Conservation (phyloP, 345 rosid genomes). For the Durio zibethinus region DNA sequence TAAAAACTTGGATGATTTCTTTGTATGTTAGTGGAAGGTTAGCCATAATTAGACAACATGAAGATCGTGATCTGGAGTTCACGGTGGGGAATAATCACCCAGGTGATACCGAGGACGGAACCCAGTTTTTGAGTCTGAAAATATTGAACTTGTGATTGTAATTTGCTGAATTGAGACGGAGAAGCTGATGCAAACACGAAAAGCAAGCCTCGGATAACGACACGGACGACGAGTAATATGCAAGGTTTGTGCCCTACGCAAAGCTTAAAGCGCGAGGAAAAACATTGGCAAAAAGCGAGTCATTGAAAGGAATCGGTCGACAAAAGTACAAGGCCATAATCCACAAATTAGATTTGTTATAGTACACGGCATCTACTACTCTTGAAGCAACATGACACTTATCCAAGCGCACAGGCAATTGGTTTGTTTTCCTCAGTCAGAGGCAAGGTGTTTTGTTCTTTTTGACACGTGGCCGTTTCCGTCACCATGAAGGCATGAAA, state of each 20-base stretch:
- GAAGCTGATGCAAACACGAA: not conserved
- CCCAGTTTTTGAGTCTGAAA: slow-evolving; percentile 63
- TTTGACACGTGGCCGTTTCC: slow-evolving; percentile 26
- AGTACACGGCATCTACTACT: not conserved
- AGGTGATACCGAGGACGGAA: not conserved
- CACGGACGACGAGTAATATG: not conserved
- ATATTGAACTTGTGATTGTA: slow-evolving; percentile 17
- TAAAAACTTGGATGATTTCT: not conserved
- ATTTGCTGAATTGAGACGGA: not conserved
- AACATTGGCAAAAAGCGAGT: not conserved
- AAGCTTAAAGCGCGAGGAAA: not conserved
- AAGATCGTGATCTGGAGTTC: not conserved
- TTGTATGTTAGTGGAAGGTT: not conserved
- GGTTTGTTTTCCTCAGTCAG: slow-evolving; percentile 40
- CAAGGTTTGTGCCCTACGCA: not conserved
- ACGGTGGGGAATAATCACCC: not conserved
- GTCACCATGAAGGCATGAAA: slow-evolving; percentile 13
- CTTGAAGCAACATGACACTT: slow-evolving; percentile 31
- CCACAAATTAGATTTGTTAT: slow-evolving; percentile 3
- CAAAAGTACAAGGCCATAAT: not conserved
- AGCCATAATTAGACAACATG: not conserved
- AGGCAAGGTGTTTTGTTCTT: not conserved
- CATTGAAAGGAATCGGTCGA: not conserved
- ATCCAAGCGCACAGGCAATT: slow-evolving; percentile 23
- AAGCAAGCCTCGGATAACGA: not conserved